phyloP scores from a whole-genome alignment of 2,329 filamentous ascomycete species.

The Ceratocystis eucalypticola region DNA sequence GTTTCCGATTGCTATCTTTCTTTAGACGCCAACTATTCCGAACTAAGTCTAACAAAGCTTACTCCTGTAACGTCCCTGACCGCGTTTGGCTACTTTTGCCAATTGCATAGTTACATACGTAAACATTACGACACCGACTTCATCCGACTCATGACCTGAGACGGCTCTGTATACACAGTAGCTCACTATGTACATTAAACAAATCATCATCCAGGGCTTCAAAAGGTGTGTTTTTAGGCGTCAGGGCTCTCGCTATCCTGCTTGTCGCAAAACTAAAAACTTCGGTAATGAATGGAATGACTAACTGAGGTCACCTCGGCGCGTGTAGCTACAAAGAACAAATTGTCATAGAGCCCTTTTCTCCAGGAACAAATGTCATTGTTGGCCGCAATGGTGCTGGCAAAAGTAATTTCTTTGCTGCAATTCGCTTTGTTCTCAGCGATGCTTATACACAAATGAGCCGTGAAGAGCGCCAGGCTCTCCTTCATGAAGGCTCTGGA shows the following conservation, averaged over 20 bases:
- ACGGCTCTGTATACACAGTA: constrained; percentile 17
- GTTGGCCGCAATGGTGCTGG: constrained; percentile 98
- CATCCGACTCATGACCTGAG: constrained; percentile 8
- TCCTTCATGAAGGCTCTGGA: constrained; percentile 95
- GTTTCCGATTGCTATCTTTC: not conserved
- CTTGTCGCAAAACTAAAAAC: not conserved
- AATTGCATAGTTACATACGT: not conserved
- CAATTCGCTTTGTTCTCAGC: constrained; percentile 94
- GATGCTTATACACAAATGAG: constrained; percentile 96
- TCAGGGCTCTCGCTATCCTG: not conserved
- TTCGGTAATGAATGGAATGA: not conserved
- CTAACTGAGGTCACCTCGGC: constrained; percentile 23
- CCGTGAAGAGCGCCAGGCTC: constrained; percentile 84
- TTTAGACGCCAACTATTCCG: not conserved
- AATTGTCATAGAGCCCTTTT: constrained; percentile 96
- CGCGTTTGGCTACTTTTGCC: not conserved
- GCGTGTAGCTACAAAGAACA: constrained; percentile 87
- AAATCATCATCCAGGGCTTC: constrained; percentile 99
- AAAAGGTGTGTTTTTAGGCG: constrained; percentile 57
- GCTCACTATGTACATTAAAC: constrained; percentile 86
- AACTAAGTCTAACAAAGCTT: not conserved
- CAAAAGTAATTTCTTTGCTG: constrained; percentile 99
- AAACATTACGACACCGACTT: not conserved
- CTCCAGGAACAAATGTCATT: constrained; percentile 92
- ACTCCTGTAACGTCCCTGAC: not conserved